Evolutionary conservation across 1,139 yeast species (phyloP), one percentile per base, ranked within the genome.

Genomic region (Chernovozyma aurita): DNA sequence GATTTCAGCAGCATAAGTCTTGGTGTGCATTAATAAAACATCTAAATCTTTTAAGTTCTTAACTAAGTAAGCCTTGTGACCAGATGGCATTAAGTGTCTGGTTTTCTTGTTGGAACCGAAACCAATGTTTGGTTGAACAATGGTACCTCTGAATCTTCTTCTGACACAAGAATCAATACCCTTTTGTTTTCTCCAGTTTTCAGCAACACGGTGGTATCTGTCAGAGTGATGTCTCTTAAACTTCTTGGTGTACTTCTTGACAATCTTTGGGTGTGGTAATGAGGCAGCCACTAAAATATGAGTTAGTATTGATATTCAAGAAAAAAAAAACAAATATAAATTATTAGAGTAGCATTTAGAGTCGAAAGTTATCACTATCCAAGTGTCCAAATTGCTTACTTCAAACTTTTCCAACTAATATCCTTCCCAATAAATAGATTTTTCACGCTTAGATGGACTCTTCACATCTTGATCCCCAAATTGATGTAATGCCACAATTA

Each of bases 211-310:
- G 81, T 81, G 81, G 78, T 87, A 92, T 77, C 97, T 88, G 85
- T 94, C 99, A 73, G 97, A 88, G 81, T 94, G 98, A 74, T 92
- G 97, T 80, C 99, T 88, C 92, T 88, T 92, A 87, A 94, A 94
- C 83, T 85, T 85, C 81, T 85, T 85, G 71, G 90, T 73, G 86
- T 88, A 94, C 90, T 94, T 94, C 92, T 94, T 94, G 74, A 92
- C 97, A 78, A 94, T 92, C 88, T 87, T 90, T 77, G 97, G 97
- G 82, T 87, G 95, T 65, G 95, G 88, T 70, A 87, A 78, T 64
- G 96, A 80, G 77, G 95, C 87, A 78, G 97, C 96, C 98, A 92
- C 63, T 62, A 59, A 41, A 47, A 39, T 30, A 32, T 25, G 30
- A 17, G 39, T 36, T 36, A 37, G 40, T 37, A 37, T 28, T 5